Evolutionary conservation across 225 moss, liverwort and hornwort genomes (phyloP).

Genomic region (Takakia lepidozioides): DNA sequence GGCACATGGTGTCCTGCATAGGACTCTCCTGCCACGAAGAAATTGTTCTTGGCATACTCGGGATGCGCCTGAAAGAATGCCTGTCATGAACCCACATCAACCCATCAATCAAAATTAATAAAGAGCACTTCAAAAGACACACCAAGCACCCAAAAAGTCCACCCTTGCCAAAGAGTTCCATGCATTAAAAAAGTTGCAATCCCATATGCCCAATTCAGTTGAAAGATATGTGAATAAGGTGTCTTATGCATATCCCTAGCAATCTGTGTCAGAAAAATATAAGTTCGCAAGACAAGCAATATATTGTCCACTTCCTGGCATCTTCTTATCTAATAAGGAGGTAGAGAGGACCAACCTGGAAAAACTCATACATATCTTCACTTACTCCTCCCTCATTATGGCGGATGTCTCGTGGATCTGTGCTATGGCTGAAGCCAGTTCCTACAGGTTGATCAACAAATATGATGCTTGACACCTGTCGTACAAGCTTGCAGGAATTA

Average conservation of each 20-base stretch:
- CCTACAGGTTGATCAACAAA: slow-evolving; percentile 65
- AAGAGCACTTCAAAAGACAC: neutral
- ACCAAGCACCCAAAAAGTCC: neutral
- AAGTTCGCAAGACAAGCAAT: too few species aligned
- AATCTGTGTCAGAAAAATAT: too few species aligned
- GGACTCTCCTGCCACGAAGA: slow-evolving; percentile 51
- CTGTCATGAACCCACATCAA: slow-evolving; percentile 12
- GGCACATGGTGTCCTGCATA: slow-evolving; percentile 60
- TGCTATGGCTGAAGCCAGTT: slow-evolving; percentile 60
- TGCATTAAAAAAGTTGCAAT: neutral
- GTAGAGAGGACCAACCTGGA: slow-evolving; percentile 31
- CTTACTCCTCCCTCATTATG: slow-evolving; percentile 51
- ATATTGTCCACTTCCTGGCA: neutral
- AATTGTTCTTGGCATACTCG: slow-evolving; percentile 48
- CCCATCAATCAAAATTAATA: neutral
- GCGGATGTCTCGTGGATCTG: slow-evolving; percentile 47
- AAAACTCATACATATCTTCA: slow-evolving; percentile 68
- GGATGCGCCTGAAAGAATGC: slow-evolving; percentile 59
- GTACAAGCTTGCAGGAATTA: neutral
- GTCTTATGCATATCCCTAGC: too few species aligned
- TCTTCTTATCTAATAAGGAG: neutral
- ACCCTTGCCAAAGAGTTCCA: neutral
- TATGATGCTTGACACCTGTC: slow-evolving; percentile 50
- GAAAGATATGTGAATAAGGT: too few species aligned
- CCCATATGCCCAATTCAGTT: neutral